Evolutionary conservation across 306 rosid genomes (phyloP), one percentile per base, ranked within the genome.

Genomic region (barrel medic (Medicago truncatula)): DNA sequence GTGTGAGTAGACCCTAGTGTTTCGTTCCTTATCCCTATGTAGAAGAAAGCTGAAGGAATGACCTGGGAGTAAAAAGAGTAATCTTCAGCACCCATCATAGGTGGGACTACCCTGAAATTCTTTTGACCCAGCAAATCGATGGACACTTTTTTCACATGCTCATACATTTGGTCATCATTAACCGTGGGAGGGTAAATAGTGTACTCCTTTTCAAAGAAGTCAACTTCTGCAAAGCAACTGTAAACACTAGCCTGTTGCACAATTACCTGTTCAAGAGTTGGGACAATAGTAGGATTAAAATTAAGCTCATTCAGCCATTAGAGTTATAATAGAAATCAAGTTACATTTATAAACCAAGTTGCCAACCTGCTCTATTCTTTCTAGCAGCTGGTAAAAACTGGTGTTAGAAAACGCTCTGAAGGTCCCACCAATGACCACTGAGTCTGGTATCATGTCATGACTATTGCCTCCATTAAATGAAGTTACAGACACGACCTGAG

Each of bases 1-100:
- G 97, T 93, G 89, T 93, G 96, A 53, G 75, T 83, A 47, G 98
- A 94, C 8, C 98, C 98, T 21, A 94, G 62, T 18, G 96, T 91
- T 76, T 94, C 97, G 17, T 91, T 91, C 84, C 89, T 84, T 40
- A 93, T 67, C 2, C 98, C 98, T 13, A 93, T 91, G 86, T 91
- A 93, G 75, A 68, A 93, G 85, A 91, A 93, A 25, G 90, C 97
- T 11, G 93, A 88, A 0, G 98, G 96, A 75, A 89, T 82, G 41
- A 83, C 81, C 79, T 91, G 78, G 0, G 94, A 82, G 86, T 87
- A 91, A 76, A 94, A 94, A 36, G 98, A 91, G 78, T 88, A 94
- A 78, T 94, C 98, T 87, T 94, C 98, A 1, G 96, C 98, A 2
- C 97, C 98, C 98, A 94, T 94, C 96, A 94, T 88, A 1, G 94